phyloP scores from a whole-genome alignment of 148 eudicot genomes.

The Bassia scoparia region DNA sequence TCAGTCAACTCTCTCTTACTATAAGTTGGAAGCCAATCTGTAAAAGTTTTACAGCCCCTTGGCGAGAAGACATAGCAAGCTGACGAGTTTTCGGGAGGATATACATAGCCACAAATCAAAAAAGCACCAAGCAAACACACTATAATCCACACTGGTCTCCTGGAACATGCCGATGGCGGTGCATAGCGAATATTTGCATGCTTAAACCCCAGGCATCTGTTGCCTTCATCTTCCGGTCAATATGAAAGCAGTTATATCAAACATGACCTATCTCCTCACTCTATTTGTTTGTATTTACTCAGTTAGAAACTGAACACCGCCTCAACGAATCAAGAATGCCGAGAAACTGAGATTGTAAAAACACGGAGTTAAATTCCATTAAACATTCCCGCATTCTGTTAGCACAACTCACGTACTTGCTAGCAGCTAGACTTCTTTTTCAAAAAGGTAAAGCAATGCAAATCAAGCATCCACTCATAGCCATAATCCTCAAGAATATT shows the following conservation, averaged over 20 bases:
- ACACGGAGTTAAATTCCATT: not conserved
- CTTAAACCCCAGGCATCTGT: slow-evolving; percentile 63
- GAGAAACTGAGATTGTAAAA: slow-evolving; percentile 14
- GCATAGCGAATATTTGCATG: slow-evolving; percentile 57
- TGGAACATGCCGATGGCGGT: slow-evolving; percentile 61
- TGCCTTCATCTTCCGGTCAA: slow-evolving; percentile 47
- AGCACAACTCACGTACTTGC: not conserved
- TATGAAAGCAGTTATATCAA: slow-evolving; percentile 12
- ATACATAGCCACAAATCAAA: slow-evolving; percentile 65
- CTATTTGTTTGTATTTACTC: no score
- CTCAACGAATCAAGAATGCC: slow-evolving; percentile 3
- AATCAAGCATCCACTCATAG: no score
- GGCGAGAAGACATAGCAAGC: slow-evolving; percentile 73
- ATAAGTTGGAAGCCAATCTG: slow-evolving; percentile 64
- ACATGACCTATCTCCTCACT: slow-evolving; percentile 16
- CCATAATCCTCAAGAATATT: no score
- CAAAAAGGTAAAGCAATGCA: not conserved
- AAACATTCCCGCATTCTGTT: no score
- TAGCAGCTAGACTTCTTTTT: not conserved
- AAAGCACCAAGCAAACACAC: slow-evolving; percentile 56
- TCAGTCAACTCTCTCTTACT: slow-evolving; percentile 62
- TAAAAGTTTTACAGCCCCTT: slow-evolving; percentile 57
- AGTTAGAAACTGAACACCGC: not conserved
- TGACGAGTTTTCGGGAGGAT: slow-evolving; percentile 62
- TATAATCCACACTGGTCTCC: slow-evolving; percentile 77